Percentiles rank a stretch among this genome's conserved stretches.
Conservation (phyloP, 2,329 filamentous ascomycete species). For the Pestalotiopsis sp. region DNA sequence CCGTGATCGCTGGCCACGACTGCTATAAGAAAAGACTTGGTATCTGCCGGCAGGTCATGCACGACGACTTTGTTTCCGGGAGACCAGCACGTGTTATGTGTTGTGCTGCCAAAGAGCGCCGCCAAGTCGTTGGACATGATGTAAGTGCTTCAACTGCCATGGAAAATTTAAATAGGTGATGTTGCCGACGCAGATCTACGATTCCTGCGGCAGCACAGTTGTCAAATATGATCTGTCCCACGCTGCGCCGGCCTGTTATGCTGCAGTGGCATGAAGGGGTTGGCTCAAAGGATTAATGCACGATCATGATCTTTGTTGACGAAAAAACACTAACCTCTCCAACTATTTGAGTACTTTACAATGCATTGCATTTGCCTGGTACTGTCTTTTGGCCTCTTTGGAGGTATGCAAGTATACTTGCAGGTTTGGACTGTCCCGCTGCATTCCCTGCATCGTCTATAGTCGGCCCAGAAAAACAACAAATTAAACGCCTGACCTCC, state of each 20-base stretch:
- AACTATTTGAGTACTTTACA: too few species aligned
- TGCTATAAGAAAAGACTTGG: not conserved
- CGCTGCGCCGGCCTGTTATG: not conserved
- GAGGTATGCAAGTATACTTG: too few species aligned
- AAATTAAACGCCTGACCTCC: too few species aligned
- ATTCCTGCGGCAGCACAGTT: not conserved
- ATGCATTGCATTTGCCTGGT: too few species aligned
- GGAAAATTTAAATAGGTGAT: not conserved
- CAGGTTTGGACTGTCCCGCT: too few species aligned
- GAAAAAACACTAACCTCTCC: too few species aligned
- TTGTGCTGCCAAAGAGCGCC: not conserved
- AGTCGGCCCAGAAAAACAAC: too few species aligned
- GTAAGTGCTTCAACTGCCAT: not conserved
- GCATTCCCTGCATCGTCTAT: too few species aligned
- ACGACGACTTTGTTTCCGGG: not conserved
- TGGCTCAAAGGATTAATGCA: not conserved
- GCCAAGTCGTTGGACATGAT: too few species aligned
- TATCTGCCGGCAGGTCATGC: not conserved
- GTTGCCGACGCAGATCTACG: not conserved
- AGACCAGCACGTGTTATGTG: not conserved
- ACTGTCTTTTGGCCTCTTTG: too few species aligned
- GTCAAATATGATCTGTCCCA: not conserved
- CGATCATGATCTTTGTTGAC: not conserved
- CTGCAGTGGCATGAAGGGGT: not conserved
- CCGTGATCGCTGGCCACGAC: slow-evolving; percentile 4